Base-by-base conservation (phyloP, 352 stramenopile species). In the Phytophthora pistaciae region DNA sequence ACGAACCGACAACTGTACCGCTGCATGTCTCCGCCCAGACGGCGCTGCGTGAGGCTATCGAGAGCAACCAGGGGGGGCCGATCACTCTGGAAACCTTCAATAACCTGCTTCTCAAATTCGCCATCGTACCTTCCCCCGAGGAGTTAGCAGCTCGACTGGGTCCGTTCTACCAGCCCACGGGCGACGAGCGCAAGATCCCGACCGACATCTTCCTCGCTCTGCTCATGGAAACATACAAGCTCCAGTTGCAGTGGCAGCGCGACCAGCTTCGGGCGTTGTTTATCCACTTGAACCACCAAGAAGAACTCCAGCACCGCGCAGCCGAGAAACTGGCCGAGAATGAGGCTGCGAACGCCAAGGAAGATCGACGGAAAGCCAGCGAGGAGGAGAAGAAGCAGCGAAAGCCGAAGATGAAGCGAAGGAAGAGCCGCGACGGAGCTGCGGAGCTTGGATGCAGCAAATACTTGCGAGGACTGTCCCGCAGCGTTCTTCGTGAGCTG, bases 61-160 rank as follows among this genome's bases (percentile, higher is more conserved):
- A 60, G 3, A 55, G 38, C 9, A 90, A 88, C 21, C 63, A 69
- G 1, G 74, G 71, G 0, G 65, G 69, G 2, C 82, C 83, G 3
- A 69, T 91, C 21, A 83, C 75, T 0, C 66, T 92, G 3, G 85
- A 92, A 33, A 21, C 40, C 5, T 89, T 92, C 46, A 91, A 91
- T 50, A 63, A 68, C 1, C n/a, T 92, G 3, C 20, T 90, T n/a
- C 23, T 77, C 10, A 55, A 72, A 10, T 92, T 85, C 27, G 68
- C 83, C 1, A 59, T 80, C 3, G 23, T 49, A 0, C 75, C 83
- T 3, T 72, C 70, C 0, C 0, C 27, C 0, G 69, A 81, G 0
- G 85, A 92, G 44, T 61, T 92, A 0, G 31, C 46, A 1, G 57
- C 60, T 4, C 76, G 70, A 3, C 55, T 90, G 1, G 83, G 81